Conservation (phyloP, 805 yeast species). For the Lipomyces spencermartinsiae region DNA sequence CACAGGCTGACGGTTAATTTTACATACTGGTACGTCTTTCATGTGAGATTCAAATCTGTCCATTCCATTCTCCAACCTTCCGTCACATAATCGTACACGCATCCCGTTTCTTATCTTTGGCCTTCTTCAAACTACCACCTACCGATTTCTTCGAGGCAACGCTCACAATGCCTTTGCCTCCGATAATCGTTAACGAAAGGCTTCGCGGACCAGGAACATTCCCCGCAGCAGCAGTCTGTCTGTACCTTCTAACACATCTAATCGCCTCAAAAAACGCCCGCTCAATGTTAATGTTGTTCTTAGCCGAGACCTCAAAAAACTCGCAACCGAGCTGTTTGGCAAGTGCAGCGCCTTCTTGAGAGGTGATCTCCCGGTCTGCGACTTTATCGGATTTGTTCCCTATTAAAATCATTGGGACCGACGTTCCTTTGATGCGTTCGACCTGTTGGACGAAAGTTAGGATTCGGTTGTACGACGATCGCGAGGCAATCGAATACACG, state of each 20-base stretch:
- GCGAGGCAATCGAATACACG: constrained; percentile 83
- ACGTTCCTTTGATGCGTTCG: constrained; percentile 76
- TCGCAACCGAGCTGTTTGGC: constrained; percentile 88
- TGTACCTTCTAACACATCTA: constrained; percentile 2
- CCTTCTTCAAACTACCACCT: neutral
- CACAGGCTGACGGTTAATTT: too few relatives aligned
- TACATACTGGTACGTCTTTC: too few relatives aligned
- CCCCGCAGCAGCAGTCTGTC: neutral
- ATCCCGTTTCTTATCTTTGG: constrained; percentile 6
- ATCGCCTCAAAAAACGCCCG: constrained; percentile 82
- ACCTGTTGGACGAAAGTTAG: constrained; percentile 83
- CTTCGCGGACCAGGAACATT: neutral
- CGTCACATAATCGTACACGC: constrained; percentile 2
- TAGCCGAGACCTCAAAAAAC: constrained; percentile 93
- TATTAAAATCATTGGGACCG: constrained; percentile 86
- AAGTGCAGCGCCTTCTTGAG: constrained; percentile 60
- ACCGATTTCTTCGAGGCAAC: neutral
- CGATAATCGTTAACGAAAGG: neutral
- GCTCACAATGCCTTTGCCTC: neutral
- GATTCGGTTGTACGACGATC: constrained; percentile 77
- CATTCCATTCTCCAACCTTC: neutral
- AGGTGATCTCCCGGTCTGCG: constrained; percentile 66
- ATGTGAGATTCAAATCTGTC: neutral
- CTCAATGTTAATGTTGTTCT: constrained; percentile 85
- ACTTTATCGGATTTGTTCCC: constrained; percentile 91